Base-by-base conservation (phyloP, 2,329 filamentous ascomycete genomes). In the Geosmithia flava region DNA sequence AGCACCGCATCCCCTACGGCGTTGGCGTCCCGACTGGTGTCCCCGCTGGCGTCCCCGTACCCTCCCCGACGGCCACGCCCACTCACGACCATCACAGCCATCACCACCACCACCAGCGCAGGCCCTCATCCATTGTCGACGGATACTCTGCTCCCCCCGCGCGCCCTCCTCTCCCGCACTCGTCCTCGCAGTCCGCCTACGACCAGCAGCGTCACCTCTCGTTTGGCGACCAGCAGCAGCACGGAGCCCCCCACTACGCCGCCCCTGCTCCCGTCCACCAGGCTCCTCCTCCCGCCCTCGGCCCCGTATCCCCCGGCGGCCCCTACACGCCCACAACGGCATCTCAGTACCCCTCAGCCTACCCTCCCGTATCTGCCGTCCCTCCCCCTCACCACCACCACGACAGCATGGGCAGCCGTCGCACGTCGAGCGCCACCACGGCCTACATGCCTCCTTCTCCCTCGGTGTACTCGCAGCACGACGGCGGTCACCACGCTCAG, bases 1-100 rank as follows among this genome's bases (percentile, higher is more conserved):
- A 73, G 16, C 72, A 74, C 29, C 66, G 68, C 11, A 56, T 62
- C 17, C 67, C 66, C 2, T 75, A 70, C 49, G 57, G 58, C 17
- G 52, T 51, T 15, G 70, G 70, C 27, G 56, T 64, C 7, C 74
- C 74, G 17, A 67, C 59, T n/a, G 64, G 66, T 11, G 74, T 75
- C 7, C 74, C 74, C 17, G 67, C 59, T n/a, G 64, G 66, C 13
- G 74, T 75, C 29, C 67, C 69, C 41, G 11, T 68, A 70, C 46
- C 55, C 58, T 19, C 49, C 54, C 53, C 65, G 33, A 51, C 68
- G 47, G 51, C 68, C 52, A 16, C 33, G 3, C 10, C 33, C 33
- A 13, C 6, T 11, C 33, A 13, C 33, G 33, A 13, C 33, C 15
- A 16, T 13, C 33, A 37, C 33, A 16, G 11, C 29, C 33, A 37